Percentiles rank a stretch among this genome's conserved stretches.
phyloP scores from a whole-genome alignment of 306 rosid genomes.

The Vigna unguiculata region DNA sequence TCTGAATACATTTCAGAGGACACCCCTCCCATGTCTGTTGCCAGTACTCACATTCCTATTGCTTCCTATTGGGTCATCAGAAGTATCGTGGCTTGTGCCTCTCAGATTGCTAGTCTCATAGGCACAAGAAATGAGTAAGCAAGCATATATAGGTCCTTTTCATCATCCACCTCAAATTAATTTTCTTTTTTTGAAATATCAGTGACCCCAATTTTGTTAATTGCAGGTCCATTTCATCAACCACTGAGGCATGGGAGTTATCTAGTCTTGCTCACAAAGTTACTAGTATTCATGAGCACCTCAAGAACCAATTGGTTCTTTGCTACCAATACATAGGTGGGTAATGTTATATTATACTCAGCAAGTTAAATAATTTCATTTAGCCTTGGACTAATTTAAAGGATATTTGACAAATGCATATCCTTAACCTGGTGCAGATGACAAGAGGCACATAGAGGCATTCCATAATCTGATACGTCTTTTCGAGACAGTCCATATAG shows the following conservation, averaged over 20 bases:
- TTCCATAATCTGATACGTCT: constrained; percentile 60
- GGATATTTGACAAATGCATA: constrained; percentile 16
- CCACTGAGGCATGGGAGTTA: constrained; percentile 79
- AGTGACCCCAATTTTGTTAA: constrained; percentile 1
- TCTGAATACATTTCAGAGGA: constrained; percentile 73
- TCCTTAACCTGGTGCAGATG: constrained; percentile 55
- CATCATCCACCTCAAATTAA: constrained; percentile 9
- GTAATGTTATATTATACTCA: not conserved
- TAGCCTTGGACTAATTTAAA: constrained; percentile 27
- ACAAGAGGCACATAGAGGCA: constrained; percentile 64
- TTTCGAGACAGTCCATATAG: constrained; percentile 60
- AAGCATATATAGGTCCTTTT: not conserved
- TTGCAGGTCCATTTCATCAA: constrained; percentile 61
- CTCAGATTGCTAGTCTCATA: constrained; percentile 62
- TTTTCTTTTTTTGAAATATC: not conserved
- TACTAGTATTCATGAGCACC: constrained; percentile 66
- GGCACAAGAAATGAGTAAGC: constrained; percentile 80
- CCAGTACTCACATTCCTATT: constrained; percentile 72
- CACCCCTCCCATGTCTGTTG: constrained; percentile 68
- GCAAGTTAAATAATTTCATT: not conserved
- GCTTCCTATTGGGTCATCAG: constrained; percentile 84
- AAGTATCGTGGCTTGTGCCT: constrained; percentile 73
- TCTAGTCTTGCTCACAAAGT: constrained; percentile 83
- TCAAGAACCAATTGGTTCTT: constrained; percentile 56
- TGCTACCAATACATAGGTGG: constrained; percentile 72